Evolutionary conservation across 106 monocot genomes (phyloP).

Genomic region (Phalaenopsis aphrodite): DNA sequence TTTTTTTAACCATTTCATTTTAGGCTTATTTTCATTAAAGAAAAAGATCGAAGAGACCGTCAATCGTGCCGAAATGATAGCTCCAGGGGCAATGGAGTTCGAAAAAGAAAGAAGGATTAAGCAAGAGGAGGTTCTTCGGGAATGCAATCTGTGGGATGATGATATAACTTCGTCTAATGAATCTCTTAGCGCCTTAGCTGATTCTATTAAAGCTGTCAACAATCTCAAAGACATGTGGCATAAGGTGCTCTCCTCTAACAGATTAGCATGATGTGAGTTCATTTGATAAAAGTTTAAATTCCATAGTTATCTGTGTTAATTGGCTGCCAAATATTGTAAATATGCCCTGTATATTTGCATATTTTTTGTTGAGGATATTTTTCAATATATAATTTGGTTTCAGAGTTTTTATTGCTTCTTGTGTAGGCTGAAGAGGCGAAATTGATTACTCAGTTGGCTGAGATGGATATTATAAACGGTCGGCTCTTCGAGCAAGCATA

Average conservation of each 20-base stretch:
- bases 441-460: slow-evolving; percentile 60
- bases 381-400: background rate
- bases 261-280: slow-evolving; percentile 36
- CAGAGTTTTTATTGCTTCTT: background rate
- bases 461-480: slow-evolving; percentile 67
- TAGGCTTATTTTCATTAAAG: slow-evolving; percentile 73
- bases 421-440: slow-evolving; percentile 83
- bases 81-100: slow-evolving; percentile 47
- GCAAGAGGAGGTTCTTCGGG: slow-evolving; percentile 44
- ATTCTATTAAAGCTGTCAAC: slow-evolving; percentile 49
- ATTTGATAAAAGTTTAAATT: background rate
- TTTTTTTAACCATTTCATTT: background rate
- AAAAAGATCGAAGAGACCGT: slow-evolving; percentile 74
- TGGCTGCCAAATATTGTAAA: background rate
- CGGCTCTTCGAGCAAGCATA: slow-evolving; percentile 72
- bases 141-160: slow-evolving; percentile 63
- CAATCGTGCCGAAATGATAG: slow-evolving; percentile 41
- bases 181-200: slow-evolving; percentile 45
- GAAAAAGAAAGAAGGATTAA: slow-evolving; percentile 57
- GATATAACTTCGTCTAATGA: slow-evolving; percentile 43
- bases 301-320: background rate
- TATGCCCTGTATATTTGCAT: background rate
- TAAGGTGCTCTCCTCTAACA: slow-evolving; percentile 65
- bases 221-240: slow-evolving; percentile 70
- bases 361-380: background rate